A percentile compares a stretch with the other conserved stretches of the same genome.
Conservation (phyloP, 2,329 filamentous ascomycete species). For the Parasarocladium wereldwijsianum region DNA sequence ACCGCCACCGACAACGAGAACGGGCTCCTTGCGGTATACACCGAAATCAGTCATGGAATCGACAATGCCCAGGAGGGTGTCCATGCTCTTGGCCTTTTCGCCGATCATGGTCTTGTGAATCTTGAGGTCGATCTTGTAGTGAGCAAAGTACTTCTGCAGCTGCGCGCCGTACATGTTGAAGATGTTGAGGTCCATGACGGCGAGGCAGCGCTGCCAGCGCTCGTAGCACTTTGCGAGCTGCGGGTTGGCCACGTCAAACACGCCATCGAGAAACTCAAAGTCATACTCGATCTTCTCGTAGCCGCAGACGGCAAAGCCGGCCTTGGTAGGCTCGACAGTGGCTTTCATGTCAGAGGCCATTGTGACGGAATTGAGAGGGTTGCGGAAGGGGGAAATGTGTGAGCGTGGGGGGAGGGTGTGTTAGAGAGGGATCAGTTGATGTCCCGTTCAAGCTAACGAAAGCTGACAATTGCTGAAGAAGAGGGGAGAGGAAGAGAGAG, state of each 20-base stretch:
- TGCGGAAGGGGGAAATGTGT: too few relatives aligned
- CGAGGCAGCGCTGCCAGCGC: constrained; percentile 49
- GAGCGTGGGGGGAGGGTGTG: constrained; percentile 1
- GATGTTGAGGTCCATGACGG: constrained; percentile 59
- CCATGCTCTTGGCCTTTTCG: constrained; percentile 61
- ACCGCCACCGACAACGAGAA: constrained; percentile 52
- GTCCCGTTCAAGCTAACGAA: too few relatives aligned
- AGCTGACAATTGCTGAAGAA: constrained; percentile 2
- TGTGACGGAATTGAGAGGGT: constrained; percentile 9
- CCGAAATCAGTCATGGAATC: constrained; percentile 64
- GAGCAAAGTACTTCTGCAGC: constrained; percentile 53
- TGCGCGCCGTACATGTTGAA: constrained; percentile 51
- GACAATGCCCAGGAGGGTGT: constrained; percentile 53
- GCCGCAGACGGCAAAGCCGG: constrained; percentile 56
- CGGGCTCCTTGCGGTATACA: constrained; percentile 53
- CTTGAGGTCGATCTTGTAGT: constrained; percentile 45
- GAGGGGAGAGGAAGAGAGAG: not conserved
- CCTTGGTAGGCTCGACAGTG: constrained; percentile 44
- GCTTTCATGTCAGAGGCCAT: constrained; percentile 64
- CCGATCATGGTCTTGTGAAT: constrained; percentile 63
- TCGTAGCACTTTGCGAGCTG: constrained; percentile 52
- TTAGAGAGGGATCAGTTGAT: constrained; percentile 1
- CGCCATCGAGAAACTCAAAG: constrained; percentile 56
- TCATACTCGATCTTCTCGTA: constrained; percentile 68
- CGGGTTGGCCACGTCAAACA: constrained; percentile 45